Evolutionary conservation across 371 early-diverging fungal genomes (phyloP), one percentile per base, ranked within the genome.

Genomic region (Mucor piriformis): DNA sequence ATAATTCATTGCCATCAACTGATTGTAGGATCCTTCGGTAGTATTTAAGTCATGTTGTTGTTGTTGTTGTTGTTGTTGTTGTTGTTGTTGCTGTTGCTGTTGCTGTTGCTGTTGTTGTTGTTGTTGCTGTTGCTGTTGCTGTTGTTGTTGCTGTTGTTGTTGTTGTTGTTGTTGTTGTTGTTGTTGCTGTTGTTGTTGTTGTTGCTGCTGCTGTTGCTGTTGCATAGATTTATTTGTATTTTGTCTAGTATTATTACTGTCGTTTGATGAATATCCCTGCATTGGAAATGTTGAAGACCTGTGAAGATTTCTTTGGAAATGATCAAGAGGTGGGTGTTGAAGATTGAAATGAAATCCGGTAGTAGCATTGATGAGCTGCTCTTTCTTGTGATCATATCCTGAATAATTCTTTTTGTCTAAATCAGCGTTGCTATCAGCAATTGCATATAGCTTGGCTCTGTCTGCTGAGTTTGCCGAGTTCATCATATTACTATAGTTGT

Each of bases 401-500:
- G 46, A 7, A 46, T 24, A 46, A 46, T 46, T 18, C 10, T 24
- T 46, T 24, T 46, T 46, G 18, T 46, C 46, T 24, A 46, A 46
- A 4, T 46, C 46, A 6, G 46, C 25, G 46, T 46, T 21, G 21
- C 40, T 43, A 44, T 29, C 49, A 18, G 49, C 23, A 29, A 32
- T 32, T 16, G 23, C 44, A 34, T 35, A 56, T n/a, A 56, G n/a
- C 16, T 37, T 49, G 12, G 35, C 35, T 24, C 16, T 34, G 6
- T 20, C 49, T 49, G 48, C n/a, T n/a, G 33, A 24, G 18, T 56
- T 43, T 29, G 44, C 40, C 13, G 33, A 16, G 11, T 43, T 42
- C 15, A 68, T 54, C 57, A 60, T 23, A n/a, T 46, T 44, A 18
- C 42, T 35, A 12, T 55, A 47, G 27, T 59, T 33, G 7, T 67